A percentile compares a stretch with the other conserved stretches of the same genome.
phyloP scores from a whole-genome alignment of 169 alveolate genomes.

The Haemoproteus tartakovskyi region DNA sequence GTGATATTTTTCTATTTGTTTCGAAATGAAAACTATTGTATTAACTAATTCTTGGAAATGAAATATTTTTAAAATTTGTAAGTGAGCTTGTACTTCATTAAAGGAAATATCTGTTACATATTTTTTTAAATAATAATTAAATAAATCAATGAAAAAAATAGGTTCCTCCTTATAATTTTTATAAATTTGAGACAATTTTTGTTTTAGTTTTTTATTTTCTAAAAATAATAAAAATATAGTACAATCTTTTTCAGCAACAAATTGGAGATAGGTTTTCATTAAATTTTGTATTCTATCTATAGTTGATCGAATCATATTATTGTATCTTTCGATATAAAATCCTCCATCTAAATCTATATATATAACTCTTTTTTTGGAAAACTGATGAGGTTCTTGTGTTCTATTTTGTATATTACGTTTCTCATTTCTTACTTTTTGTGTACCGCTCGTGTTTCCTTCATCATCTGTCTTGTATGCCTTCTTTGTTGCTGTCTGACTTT shows the following conservation, averaged over 20 bases:
- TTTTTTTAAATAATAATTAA: conserved; percentile 24
- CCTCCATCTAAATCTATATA: conserved; percentile 53
- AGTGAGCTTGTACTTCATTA: conserved; percentile 18
- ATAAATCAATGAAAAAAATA: conserved; percentile 5
- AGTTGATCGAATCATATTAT: conserved; percentile 48
- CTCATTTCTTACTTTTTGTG: no score
- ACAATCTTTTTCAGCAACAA: conserved; percentile 17
- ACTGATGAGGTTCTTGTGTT: neutral
- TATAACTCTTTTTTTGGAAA: conserved; percentile 31
- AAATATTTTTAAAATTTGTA: conserved; percentile 49
- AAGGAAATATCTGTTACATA: conserved; percentile 26
- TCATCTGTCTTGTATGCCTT: no score
- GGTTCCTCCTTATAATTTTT: neutral
- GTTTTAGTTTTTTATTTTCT: neutral
- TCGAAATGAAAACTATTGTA: conserved; percentile 9
- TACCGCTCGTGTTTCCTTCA: no score
- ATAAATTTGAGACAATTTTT: neutral
- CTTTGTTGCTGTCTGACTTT: neutral
- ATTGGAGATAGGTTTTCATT: conserved; percentile 6
- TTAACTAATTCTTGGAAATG: conserved; percentile 34
- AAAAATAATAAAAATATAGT: conserved; percentile 18
- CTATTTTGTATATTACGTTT: neutral
- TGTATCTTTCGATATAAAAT: conserved; percentile 52
- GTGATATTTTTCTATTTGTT: conserved; percentile 9
- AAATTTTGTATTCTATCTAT: conserved; percentile 42